A percentile compares a stretch with the other conserved stretches of the same genome.
Conservation (phyloP, 1,284 basidiomycete genomes). For the Hortiboletus rubellus region DNA sequence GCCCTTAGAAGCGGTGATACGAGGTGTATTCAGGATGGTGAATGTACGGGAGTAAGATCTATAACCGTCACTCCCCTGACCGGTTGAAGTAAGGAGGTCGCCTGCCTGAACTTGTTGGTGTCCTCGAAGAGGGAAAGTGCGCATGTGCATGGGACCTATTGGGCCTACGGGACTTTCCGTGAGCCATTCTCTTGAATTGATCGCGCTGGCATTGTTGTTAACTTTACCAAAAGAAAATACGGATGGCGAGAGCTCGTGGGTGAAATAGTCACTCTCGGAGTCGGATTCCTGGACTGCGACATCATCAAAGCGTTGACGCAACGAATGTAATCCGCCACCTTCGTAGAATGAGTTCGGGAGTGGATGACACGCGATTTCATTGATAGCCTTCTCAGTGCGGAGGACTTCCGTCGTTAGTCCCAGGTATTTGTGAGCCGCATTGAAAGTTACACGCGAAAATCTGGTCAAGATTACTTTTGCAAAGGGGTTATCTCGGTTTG, state of each 20-base stretch:
- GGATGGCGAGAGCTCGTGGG: conserved; percentile 28
- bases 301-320: conserved; percentile 83
- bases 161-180: conserved; percentile 28
- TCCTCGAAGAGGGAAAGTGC: conserved; percentile 33
- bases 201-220: conserved; percentile 4
- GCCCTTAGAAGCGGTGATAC: conserved; percentile 33
- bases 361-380: conserved; percentile 94
- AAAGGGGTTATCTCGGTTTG: conserved; percentile 2
- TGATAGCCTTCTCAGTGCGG: conserved; percentile 95
- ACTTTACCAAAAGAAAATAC: conserved; percentile 21
- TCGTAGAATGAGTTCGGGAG: conserved; percentile 91
- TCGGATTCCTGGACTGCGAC: conserved; percentile 47
- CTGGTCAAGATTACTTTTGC: conserved; percentile 86
- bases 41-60: conserved; percentile 49
- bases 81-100: conserved; percentile 59
- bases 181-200: conserved; percentile 25
- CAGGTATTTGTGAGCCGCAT: conserved; percentile 93
- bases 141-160: conserved; percentile 11
- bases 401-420: conserved; percentile 95
- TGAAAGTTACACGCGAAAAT: conserved; percentile 96
- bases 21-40: conserved; percentile 55
- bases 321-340: conserved; percentile 86
- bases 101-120: conserved; percentile 65
- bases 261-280: conserved; percentile 58
- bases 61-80: conserved; percentile 46